phyloP scores from a whole-genome alignment of 768 basidiomycete genomes.

The Lepiota venenata region DNA sequence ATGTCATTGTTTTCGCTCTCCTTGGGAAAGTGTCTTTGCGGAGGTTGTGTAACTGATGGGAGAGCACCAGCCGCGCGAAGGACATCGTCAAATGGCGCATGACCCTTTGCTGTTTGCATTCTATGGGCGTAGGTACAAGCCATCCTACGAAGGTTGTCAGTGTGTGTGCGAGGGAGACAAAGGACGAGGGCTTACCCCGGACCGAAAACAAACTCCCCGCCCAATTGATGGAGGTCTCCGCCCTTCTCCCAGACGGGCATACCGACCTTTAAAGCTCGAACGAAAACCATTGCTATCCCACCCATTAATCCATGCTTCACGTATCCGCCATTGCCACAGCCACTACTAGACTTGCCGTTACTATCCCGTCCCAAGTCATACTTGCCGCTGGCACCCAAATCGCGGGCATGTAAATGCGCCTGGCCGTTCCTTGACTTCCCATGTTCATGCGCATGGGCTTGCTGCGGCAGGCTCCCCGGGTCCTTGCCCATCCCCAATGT shows the following conservation, averaged over 20 bases:
- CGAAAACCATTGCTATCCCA: slow-evolving; percentile 72
- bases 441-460: background rate
- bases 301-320: slow-evolving; percentile 61
- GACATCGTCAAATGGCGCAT: slow-evolving; percentile 69
- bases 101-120: slow-evolving; percentile 74
- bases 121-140: slow-evolving; percentile 76
- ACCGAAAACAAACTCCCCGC: slow-evolving; percentile 78
- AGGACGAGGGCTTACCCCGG: slow-evolving; percentile 32
- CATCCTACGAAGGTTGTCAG: slow-evolving; percentile 37
- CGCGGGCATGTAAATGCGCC: slow-evolving; percentile 4
- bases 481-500: slow-evolving; percentile 56
- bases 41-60: slow-evolving; percentile 9
- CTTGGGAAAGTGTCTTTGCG: background rate
- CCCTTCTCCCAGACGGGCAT: slow-evolving; percentile 84
- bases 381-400: background rate
- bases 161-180: background rate
- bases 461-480: background rate
- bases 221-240: slow-evolving; percentile 75
- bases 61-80: slow-evolving; percentile 51
- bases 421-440: slow-evolving; percentile 10
- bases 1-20: background rate
- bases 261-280: slow-evolving; percentile 64
- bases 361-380: background rate
- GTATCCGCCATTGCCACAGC: slow-evolving; percentile 39
- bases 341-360: slow-evolving; percentile 5